Base-by-base conservation (phyloP, 495 filamentous ascomycete genomes). In the Xylaria palmicola region DNA sequence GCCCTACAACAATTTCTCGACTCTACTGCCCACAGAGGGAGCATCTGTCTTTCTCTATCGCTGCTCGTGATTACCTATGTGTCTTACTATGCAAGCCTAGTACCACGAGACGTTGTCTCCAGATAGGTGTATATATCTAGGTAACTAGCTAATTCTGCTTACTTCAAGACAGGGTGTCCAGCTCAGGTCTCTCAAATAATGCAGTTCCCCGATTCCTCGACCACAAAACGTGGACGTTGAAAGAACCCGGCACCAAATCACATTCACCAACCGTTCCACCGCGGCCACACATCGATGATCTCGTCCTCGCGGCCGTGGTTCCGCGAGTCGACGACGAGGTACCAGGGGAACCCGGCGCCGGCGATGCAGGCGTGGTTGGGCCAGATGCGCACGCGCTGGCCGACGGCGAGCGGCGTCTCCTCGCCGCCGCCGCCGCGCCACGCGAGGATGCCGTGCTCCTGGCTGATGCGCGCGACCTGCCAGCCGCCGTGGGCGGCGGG, bases 351-450 rank as follows among this genome's bases (percentile, higher is more conserved):
- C 2, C 84, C 84, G 0, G 86, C 86, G 0, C 89, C 88, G 4
- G 90, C 84, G 52, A 94, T 88, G 67, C 92, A 96, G 39, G 89
- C 83, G 74, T 96, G 92, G 66, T 95, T 95, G 0, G 92, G 91
- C 82, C 86, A 93, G 10, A 96, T 76, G 49, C 86, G 79, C 24
- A 94, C 79, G 54, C 85, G 82, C 65, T 85, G 72, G 8, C 87
- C 88, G 24, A 86, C 74, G 1, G 29, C 19, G 72, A 91, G 51
- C 74, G 79, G 70, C 65, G 85, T 79, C 77, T 90, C 68, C 63
- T 80, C 65, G 64, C 81, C 75, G 66, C 60, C 63, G 13, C 53
- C 30, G 0, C 75, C 78, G 6, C 64, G 62, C 75, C 82, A 85
- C 4, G 68, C 74, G 62, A 90, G 59, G 55, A 88, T 80, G 1